A percentile compares a stretch with the other conserved stretches of the same genome.
These are phyloP conservation scores for Xylogone sp. DNA, from an alignment of 2,329 filamentous ascomycete genomes.

Conservation along the genomic window DNA sequence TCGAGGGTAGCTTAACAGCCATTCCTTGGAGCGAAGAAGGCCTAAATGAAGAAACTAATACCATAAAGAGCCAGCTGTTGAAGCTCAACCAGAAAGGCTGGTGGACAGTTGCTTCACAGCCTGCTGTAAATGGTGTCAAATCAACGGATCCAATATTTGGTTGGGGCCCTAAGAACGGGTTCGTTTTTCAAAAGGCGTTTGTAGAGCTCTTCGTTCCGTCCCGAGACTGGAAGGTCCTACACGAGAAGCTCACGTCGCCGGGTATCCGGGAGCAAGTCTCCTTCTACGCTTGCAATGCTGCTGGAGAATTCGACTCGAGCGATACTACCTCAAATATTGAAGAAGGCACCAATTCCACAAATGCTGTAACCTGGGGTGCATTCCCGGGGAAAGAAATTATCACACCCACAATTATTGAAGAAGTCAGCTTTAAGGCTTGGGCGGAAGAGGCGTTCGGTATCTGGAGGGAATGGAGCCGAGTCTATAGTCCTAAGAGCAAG, in stretches of 20 bases:
- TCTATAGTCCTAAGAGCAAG: slow-evolving; percentile 67
- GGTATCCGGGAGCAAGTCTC: slow-evolving; percentile 66
- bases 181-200: slow-evolving; percentile 97
- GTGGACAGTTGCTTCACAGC: slow-evolving; percentile 96
- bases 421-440: slow-evolving; percentile 92
- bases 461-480: slow-evolving; percentile 88
- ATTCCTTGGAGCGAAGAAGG: slow-evolving; percentile 95
- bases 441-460: slow-evolving; percentile 93
- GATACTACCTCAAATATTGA: slow-evolving; percentile 34
- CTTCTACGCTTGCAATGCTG: slow-evolving; percentile 81
- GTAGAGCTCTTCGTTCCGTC: slow-evolving; percentile 90
- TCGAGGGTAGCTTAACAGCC: slow-evolving; percentile 73
- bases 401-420: slow-evolving; percentile 94
- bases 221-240: slow-evolving; percentile 66
- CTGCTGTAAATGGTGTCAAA: slow-evolving; percentile 80
- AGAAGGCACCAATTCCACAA: slow-evolving; percentile 60
- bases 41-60: slow-evolving; percentile 75
- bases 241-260: slow-evolving; percentile 53
- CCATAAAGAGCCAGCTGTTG: slow-evolving; percentile 74
- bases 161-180: slow-evolving; percentile 89
- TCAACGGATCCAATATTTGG: slow-evolving; percentile 79
- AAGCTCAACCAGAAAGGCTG: slow-evolving; percentile 76
- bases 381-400: slow-evolving; percentile 96
- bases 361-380: slow-evolving; percentile 95
- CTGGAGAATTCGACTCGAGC: slow-evolving; percentile 74